phyloP scores from a whole-genome alignment of 768 basidiomycete genomes.

The Lentinula guzmanii region DNA sequence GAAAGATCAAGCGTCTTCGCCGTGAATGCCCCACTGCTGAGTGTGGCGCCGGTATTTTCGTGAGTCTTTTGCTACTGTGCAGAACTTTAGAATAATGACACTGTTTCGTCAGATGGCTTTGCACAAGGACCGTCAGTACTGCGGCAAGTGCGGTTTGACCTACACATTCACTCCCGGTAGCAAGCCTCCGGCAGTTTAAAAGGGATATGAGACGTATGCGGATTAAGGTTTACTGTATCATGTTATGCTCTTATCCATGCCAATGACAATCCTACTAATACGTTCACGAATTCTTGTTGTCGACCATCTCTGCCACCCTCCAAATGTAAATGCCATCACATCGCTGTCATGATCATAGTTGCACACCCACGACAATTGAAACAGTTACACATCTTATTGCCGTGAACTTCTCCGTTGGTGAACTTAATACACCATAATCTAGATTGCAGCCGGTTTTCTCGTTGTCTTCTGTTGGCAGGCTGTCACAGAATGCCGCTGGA shows the following conservation, averaged over 20 bases:
- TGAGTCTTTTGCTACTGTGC: slow-evolving; percentile 29
- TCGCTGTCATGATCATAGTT: not conserved
- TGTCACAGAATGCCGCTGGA: not conserved
- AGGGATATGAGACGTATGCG: not conserved
- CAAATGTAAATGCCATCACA: not conserved
- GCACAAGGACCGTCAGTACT: slow-evolving; percentile 98
- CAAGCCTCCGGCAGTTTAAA: slow-evolving; percentile 69
- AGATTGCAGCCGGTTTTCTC: not conserved
- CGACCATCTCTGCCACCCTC: not conserved
- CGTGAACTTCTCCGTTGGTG: not conserved
- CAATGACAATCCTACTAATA: not conserved
- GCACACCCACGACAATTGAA: not conserved
- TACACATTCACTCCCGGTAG: slow-evolving; percentile 80
- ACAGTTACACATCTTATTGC: not conserved
- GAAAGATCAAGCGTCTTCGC: slow-evolving; percentile 98
- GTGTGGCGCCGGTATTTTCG: slow-evolving; percentile 83
- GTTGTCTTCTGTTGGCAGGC: not conserved
- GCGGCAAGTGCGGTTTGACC: slow-evolving; percentile 89
- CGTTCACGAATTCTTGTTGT: not conserved
- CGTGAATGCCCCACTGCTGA: slow-evolving; percentile 89
- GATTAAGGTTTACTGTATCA: not conserved
- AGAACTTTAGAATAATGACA: slow-evolving; percentile 13
- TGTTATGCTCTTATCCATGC: slow-evolving; percentile 5
- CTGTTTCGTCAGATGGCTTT: slow-evolving; percentile 78
- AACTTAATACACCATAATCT: not conserved